Evolutionary conservation across 2,329 filamentous ascomycete genomes (phyloP), one percentile per base, ranked within the genome.

Genomic region (Alternaria sp.): DNA sequence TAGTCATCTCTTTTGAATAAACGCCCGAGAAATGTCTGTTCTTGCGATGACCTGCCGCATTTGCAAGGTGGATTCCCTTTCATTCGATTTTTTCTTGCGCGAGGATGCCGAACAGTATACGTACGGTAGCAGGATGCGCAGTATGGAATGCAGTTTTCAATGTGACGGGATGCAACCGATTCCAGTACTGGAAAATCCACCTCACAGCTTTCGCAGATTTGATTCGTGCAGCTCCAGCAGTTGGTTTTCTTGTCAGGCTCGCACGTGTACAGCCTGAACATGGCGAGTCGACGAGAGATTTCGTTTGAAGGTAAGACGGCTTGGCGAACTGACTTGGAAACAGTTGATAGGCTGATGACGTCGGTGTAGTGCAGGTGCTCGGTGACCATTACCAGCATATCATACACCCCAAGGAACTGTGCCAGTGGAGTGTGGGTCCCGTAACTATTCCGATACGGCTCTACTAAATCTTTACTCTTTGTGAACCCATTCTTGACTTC

Each of bases 331-430:
- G 63, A 66, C 43, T 69, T 72, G 1, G 72, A 75, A n/a, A 69
- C 63, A 1, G 64, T 56, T 24, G 61, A 58, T n/a, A 76, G 64
- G 41, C 64, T 70, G 34, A 65, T 36, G 16, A 75, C 36, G 58
- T 76, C 74, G 11, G 53, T 18, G 59, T 70, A 75, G 57, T 76
- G 73, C 3, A 75, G 62, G n/a, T 75, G n/a, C 38, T 65, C 39
- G 3, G 60, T 51, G 32, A 75, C 63, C 4, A 68, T 52, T 16
- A 76, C 67, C 4, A 76, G 58, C 41, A 76, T 69, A 46, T 76
- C 74, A 54, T 75, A 76, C 20, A 69, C 63, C n/a, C 59, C 46
- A n/a, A 76, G 53, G 38, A 76, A 75, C 3, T 68, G 61, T 11
- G 73, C 56, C 5, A 76, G 57, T n/a, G 47, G 48, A 4, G 53